Conservation (phyloP, 139 green algal genomes). For the Nannochloris sp. region DNA sequence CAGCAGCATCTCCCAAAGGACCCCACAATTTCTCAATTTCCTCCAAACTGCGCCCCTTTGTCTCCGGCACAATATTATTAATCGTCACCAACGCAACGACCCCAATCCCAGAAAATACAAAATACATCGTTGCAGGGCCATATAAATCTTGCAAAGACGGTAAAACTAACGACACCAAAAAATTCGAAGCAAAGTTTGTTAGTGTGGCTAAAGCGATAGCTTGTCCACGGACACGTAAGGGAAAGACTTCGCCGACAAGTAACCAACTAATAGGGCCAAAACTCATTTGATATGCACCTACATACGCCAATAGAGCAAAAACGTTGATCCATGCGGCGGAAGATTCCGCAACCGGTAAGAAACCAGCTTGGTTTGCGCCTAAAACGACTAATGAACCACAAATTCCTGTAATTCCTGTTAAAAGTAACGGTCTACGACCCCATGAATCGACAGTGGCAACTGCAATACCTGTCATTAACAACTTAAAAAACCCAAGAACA, state of each 20-base stretch:
- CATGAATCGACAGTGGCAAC: slow-evolving; percentile 67
- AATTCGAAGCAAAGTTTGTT: slow-evolving; percentile 87
- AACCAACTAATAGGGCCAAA: slow-evolving; percentile 91
- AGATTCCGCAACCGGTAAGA: slow-evolving; percentile 2
- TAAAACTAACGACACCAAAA: slow-evolving; percentile 63
- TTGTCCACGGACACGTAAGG: slow-evolving; percentile 59
- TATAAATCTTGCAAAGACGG: slow-evolving; percentile 55
- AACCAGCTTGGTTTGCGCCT: slow-evolving; percentile 6
- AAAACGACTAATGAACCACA: slow-evolving; percentile 54
- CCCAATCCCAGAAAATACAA: slow-evolving; percentile 63
- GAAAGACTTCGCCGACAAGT: slow-evolving; percentile 86
- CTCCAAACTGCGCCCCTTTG: slow-evolving; percentile 86
- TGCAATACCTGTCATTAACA: slow-evolving; percentile 77
- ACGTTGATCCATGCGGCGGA: slow-evolving; percentile 48
- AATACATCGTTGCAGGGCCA: slow-evolving; percentile 63
- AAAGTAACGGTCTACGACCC: slow-evolving; percentile 77
- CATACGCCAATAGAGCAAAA: slow-evolving; percentile 77
- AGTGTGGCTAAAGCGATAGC: slow-evolving; percentile 80
- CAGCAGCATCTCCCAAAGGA: not conserved
- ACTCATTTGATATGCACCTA: slow-evolving; percentile 80
- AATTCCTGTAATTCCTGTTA: slow-evolving; percentile 68
- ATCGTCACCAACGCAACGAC: slow-evolving; percentile 60
- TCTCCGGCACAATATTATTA: slow-evolving; percentile 78
- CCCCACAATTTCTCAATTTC: slow-evolving; percentile 77
- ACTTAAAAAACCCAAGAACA: slow-evolving; percentile 79